Evolutionary conservation across 371 early-diverging fungal species (phyloP), one percentile per base, ranked within the genome.

Genomic region (Lichtheimia ornata): DNA sequence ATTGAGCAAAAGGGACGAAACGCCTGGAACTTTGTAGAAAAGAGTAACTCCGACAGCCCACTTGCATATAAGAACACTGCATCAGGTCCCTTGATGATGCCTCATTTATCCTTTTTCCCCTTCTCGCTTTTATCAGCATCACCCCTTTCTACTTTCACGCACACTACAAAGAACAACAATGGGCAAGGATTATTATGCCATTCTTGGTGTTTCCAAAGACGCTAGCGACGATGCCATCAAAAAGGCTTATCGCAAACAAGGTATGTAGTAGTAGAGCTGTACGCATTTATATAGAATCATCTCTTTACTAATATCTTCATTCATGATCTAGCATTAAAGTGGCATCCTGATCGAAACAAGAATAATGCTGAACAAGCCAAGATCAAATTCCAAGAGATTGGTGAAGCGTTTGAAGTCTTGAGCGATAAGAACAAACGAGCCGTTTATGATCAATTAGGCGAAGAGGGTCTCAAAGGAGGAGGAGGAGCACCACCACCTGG

Each of bases 331-430:
- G 81, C 81, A 14, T 60, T 81, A 47, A 81, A 81, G 58, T 81
- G 69, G 72, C 82, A 82, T 61, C 82, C 82, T 11, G 82, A 82
- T 59, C 61, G 82, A 57, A 82, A 82, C 59, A 78, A 82, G 50
- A 76, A 77, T 50, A 75, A 73, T 1, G 52, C 63, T 11, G 62
- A 72, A 40, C 56, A 71, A 62, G 71, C 77, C 22, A 71, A 67
- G 50, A 40, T 25, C 18, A 61, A 68, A 24, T 69, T 60, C 45
- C 56, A 65, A 61, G 61, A 68, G 43, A 51, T 97, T 5, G 86
- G 88, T 15, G 96, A 95, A 77, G 99, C 99, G 5, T 99, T 95
- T 74, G 97, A 98, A 74, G 92, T 96, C 15, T 83, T 97, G 5
- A 94, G 94, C 47, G 98, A 99, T 74, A 88, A 87, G 69, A 76